Percentiles rank a stretch among this genome's conserved stretches.
These are phyloP conservation scores for Asterophora parasitica DNA, from an alignment of 768 basidiomycete species.

Conservation along the genomic window DNA sequence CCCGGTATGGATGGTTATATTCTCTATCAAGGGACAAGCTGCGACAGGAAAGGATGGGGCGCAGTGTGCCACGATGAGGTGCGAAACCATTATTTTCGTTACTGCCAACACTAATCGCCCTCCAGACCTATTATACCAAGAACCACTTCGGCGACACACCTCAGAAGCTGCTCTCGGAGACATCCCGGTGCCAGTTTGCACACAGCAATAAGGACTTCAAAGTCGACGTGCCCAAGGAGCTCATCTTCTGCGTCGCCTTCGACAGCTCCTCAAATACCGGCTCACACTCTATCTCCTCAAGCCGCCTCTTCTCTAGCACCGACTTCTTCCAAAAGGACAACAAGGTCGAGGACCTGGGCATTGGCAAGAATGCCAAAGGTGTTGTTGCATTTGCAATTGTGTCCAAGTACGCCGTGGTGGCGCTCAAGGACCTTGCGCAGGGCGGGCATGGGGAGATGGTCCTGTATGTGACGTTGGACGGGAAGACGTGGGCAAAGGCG, in stretches of 20 bases:
- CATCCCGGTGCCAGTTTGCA: conserved; percentile 82
- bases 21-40: conserved; percentile 72
- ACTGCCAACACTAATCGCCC: conserved; percentile 4
- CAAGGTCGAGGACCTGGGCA: conserved; percentile 80
- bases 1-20: conserved; percentile 70
- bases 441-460: conserved; percentile 66
- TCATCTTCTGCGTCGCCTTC: conserved; percentile 89
- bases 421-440: conserved; percentile 64
- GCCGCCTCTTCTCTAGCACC: conserved; percentile 75
- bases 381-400: conserved; percentile 93
- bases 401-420: conserved; percentile 88
- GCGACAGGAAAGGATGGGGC: conserved; percentile 51
- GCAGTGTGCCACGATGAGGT: conserved; percentile 71
- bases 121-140: conserved; percentile 83
- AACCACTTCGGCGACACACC: conserved; percentile 70
- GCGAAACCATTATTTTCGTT: conserved; percentile 18
- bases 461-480: conserved; percentile 83
- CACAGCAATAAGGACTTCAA: conserved; percentile 83
- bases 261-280: conserved; percentile 53
- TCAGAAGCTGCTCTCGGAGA: conserved; percentile 60
- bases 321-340: conserved; percentile 74
- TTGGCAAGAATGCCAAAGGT: conserved; percentile 79
- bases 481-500: conserved; percentile 80
- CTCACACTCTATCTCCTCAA: conserved; percentile 48
- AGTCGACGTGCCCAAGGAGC: conserved; percentile 64